Evolutionary conservation across 192 early-diverging fungal species (phyloP), one percentile per base, ranked within the genome.

Genomic region (Spinellus fusiger): DNA sequence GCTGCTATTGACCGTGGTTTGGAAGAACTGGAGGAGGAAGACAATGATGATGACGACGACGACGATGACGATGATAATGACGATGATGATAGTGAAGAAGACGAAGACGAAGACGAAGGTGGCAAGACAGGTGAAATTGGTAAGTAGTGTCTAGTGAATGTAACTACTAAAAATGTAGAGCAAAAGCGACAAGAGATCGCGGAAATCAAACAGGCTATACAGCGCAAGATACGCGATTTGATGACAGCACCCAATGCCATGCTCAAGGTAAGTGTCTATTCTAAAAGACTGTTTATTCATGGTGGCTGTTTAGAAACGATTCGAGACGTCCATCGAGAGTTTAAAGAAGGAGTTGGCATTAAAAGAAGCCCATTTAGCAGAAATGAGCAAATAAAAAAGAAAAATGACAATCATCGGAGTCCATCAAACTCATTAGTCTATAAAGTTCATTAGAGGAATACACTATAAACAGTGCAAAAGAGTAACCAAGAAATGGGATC

Each of bases 171-270:
- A n/a, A 53, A 12, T 69, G 52, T 47, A 66, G 49, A 68, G 62
- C 57, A 82, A 66, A 72, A 74, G 29, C 74, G 70, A 47, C 77
- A 85, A 52, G 88, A 89, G 65, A 86, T 92, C 60, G 68, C 60
- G 26, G 85, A 86, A 32, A 50, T 90, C 58, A 78, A 87, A 40
- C 60, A 58, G 4, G 80, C 76, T 31, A 72, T 90, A 54, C 66
- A 78, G 18, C 79, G 83, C 3, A 85, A 80, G 49, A 55, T 71
- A 28, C 71, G 73, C 0, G 76, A 86, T 54, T 40, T 87, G 2
- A 58, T 73, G 0, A 73, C 78, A 18, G 84, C 87, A 16, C 75
- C 80, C 3, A 90, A 92, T 70, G 80, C 82, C 5, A 87, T 92
- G 61, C 70, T 92, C 54, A 84, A 78, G 82, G 89, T 90, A 77